Evolutionary conservation across 495 filamentous ascomycete genomes (phyloP), one percentile per base, ranked within the genome.

Genomic region (Venustampulla echinocandica): DNA sequence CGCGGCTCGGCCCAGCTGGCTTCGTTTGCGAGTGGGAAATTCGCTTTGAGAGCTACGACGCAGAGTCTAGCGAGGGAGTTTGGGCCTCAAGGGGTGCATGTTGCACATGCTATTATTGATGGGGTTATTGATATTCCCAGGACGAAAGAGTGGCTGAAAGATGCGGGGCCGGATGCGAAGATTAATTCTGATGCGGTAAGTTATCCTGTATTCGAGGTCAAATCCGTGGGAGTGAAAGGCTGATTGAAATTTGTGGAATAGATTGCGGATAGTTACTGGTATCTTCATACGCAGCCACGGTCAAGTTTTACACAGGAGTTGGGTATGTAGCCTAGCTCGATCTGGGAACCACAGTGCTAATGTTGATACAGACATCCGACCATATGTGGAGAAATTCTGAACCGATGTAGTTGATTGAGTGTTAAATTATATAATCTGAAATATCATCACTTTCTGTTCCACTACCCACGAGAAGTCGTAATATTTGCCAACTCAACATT

Each of bases 261-360:
- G 84, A 95, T 95, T 70, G 89, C 90, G 46, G 87, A 94, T 44
- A 67, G 75, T 37, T 95, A 96, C 59, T 95, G 87, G 89, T 67
- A 84, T 64, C 59, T 95, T 49, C 90, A 95, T 63, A 85, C 82
- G 2, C 90, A 96, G 66, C 85, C 84, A 15, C 71, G 77, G 46
- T 83, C 82, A 11, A 76, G 76, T 4, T 94, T 89, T 57, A 90
- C 87, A 1, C 85, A 83, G 57, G 87, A 95, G 70, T 57, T 95
- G 51, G 90, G 95, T 69, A 62, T 93, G 2, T 70, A n/a, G 86
- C 30, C 87, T 92, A 74, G 89, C 88, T 61, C 93, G 67, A 34
- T 70, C 39, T 58, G 28, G 4, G 22, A 14, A 33, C 9, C 6
- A 37, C 10, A 13, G 34, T 17, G 19, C 25, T 33, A 13, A 45